Percentiles rank a stretch among this genome's conserved stretches.
Evolutionary conservation across 1,139 yeast genomes (phyloP).

Genomic region (Saccharomyces hybrid): DNA sequence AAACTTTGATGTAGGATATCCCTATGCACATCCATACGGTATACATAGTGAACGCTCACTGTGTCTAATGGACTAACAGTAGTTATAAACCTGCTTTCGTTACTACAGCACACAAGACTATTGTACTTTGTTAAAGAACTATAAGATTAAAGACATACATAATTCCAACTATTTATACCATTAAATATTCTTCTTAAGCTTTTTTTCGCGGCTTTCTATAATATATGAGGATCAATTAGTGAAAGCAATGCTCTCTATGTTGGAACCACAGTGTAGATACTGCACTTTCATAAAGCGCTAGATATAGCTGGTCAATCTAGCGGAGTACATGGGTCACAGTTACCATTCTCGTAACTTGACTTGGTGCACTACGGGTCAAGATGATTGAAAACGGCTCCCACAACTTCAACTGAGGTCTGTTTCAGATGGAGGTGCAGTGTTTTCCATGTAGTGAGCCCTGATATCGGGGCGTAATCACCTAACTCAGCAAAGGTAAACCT

Average conservation of each 20-base stretch:
- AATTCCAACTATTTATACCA: background rate
- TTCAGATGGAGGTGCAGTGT: slow-evolving; percentile 4
- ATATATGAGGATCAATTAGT: background rate
- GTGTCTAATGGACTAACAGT: background rate
- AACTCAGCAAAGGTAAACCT: slow-evolving; percentile 6
- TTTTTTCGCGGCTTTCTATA: background rate
- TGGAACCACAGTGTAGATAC: slow-evolving; percentile 4
- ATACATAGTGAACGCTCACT: background rate
- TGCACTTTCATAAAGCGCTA: slow-evolving; percentile 1
- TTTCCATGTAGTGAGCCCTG: background rate
- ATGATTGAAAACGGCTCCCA: slow-evolving; percentile 2
- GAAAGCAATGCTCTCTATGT: background rate
- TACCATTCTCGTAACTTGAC: slow-evolving; percentile 4
- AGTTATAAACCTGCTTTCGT: background rate
- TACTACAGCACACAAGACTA: background rate
- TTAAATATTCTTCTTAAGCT: background rate
- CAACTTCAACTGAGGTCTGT: slow-evolving; percentile 4
- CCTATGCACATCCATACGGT: background rate
- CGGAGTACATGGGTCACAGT: slow-evolving; percentile 12
- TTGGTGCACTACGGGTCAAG: background rate
- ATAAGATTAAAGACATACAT: background rate
- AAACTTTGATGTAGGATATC: background rate
- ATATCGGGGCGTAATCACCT: slow-evolving; percentile 7
- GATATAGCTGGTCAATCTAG: slow-evolving; percentile 7
- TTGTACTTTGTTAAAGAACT: background rate